Evolutionary conservation across 192 early-diverging fungal species (phyloP).

Genomic region (Gigaspora rosea): DNA sequence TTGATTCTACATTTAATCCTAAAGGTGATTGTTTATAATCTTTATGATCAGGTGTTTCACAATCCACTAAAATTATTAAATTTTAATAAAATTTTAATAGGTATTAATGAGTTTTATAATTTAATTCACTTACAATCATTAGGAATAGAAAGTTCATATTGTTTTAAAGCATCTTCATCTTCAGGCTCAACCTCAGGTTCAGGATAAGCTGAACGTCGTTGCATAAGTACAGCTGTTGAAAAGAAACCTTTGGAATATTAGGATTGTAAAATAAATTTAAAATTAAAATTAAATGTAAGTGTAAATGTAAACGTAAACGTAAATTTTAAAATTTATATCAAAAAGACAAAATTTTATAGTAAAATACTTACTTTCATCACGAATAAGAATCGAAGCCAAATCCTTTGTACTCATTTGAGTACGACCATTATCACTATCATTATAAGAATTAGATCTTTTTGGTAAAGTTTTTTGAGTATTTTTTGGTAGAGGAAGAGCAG

Average conservation of each 20-base stretch:
- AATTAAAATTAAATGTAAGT: not conserved
- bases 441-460: not conserved
- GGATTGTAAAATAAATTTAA: not conserved
- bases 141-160: constrained; percentile 30
- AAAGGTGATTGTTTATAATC: too few relatives aligned
- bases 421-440: not conserved
- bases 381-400: constrained; percentile 2
- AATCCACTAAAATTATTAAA: too few relatives aligned
- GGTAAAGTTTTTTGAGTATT: not conserved
- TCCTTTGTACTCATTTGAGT: not conserved
- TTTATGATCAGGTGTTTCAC: too few relatives aligned
- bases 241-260: not conserved
- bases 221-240: not conserved
- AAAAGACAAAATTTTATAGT: not conserved
- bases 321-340: not conserved
- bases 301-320: too few relatives aligned
- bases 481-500: not conserved
- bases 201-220: constrained; percentile 10
- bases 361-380: constrained; percentile 12
- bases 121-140: too few relatives aligned
- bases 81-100: too few relatives aligned
- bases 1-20: too few relatives aligned
- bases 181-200: not conserved
- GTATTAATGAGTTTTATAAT: too few relatives aligned
- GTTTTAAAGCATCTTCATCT: constrained; percentile 14